These are phyloP conservation scores for Chlorella vulgaris DNA, from an alignment of 139 green algal species.

Conservation along the genomic window DNA sequence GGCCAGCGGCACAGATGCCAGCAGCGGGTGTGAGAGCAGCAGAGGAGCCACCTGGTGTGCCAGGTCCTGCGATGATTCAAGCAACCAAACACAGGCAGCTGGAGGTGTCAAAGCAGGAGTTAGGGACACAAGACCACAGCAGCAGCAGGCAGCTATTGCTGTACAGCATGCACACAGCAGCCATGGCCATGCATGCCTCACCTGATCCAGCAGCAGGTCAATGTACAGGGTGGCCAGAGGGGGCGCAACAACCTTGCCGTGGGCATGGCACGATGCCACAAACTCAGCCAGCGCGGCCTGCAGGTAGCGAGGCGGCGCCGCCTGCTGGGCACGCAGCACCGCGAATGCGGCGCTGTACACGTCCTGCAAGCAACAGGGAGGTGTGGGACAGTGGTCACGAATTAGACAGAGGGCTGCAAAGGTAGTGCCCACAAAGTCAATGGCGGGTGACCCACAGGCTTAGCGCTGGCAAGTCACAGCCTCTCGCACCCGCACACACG, in stretches of 20 bases:
- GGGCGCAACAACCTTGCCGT: not conserved
- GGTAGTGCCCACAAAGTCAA: too few species aligned
- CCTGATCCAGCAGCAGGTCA: slow-evolving; percentile 25
- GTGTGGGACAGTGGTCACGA: not conserved
- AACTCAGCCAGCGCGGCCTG: slow-evolving; percentile 24
- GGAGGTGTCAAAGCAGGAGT: too few species aligned
- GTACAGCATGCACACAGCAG: not conserved
- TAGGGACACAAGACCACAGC: too few species aligned
- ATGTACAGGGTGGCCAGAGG: slow-evolving; percentile 4
- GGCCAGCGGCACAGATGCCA: slow-evolving; percentile 28
- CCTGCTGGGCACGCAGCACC: not conserved
- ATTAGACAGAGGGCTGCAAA: too few species aligned
- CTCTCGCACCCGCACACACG: too few species aligned
- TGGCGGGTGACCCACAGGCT: too few species aligned
- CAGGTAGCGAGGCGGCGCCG: not conserved
- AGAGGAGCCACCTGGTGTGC: slow-evolving; percentile 10
- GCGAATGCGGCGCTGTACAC: not conserved
- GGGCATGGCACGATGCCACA: slow-evolving; percentile 15
- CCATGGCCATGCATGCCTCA: not conserved
- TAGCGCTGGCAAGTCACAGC: too few species aligned
- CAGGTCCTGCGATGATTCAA: slow-evolving; percentile 11
- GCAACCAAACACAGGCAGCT: too few species aligned
- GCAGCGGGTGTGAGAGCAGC: slow-evolving; percentile 15
- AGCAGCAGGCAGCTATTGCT: not conserved
- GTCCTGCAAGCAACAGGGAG: not conserved